Base-by-base conservation (phyloP, 1,284 basidiomycete species). In the Melampsora abietis-canadensis region DNA sequence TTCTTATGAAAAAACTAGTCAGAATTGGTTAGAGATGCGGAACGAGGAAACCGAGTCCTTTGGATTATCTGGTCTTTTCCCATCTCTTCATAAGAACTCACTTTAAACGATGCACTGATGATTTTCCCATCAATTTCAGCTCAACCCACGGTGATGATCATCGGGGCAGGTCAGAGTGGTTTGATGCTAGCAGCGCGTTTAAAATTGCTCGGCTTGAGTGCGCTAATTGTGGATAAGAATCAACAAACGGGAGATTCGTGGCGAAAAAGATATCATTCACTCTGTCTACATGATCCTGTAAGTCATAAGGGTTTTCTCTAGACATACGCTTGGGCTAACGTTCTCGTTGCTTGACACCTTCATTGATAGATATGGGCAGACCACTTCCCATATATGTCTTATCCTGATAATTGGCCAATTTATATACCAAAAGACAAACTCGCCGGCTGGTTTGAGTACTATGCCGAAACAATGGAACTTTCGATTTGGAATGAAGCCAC, bases 81-180 rank as follows among this genome's bases (percentile, higher is more conserved):
- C 14, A 24, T n/a, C n/a, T 57, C 51, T 24, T 21, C 5, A 21
- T 10, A 10, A 14, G 12, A 57, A 2, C 51, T 57, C 51, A 57
- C 27, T 21, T 27, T 7, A 4, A 21, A 1, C 21, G 12, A 21
- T 4, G 51, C 51, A 1, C 40, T 44, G 15, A 44, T 57, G 15
- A 24, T 14, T 6, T 57, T 57, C n/a, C 15, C 10, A 24, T 57
- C 40, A 24, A 44, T 15, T 40, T 30, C 34, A 70, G 68, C 47
- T 47, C 57, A 70, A 47, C 68, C 68, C 4, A 74, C 31, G 19
- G 69, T 73, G 17, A 40, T 75, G 24, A 66, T 77, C 46, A 66
- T 89, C 61, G 89, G 89, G 2, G 88, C 83, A 10, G 88, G 88
- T 0, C 89, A 90, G 80, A 85, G 85, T 68, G 89, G 89, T 8